Evolutionary conservation across 1,139 yeast species (phyloP), one percentile per base, ranked within the genome.

Genomic region (Geotrichum bryndzae): DNA sequence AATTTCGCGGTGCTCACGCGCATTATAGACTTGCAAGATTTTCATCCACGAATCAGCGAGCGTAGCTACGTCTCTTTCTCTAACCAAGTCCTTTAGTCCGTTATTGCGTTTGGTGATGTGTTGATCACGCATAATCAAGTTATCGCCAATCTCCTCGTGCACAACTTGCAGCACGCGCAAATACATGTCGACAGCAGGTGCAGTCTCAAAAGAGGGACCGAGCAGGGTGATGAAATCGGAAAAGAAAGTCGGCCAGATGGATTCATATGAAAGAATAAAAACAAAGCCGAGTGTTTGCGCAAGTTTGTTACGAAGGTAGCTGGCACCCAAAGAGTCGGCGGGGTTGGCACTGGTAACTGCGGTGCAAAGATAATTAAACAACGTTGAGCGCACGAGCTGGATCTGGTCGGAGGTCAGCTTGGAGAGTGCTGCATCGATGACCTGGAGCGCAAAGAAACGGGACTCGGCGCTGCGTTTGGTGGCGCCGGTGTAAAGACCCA

Each of bases 71-170:
- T 91, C 97, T 60, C 83, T 81, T 11, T 80, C 79, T 71, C 99
- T 82, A 68, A 95, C 86, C 50, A 84, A 80, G 74, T 94, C 99
- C 72, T 95, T 95, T 65, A 94, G 78, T 53, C 78, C 72, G 67
- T 82, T 87, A 71, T 88, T 89, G 68, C 91, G 82, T 61, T 86
- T 87, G 57, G 84, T 84, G 41, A 79, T 73, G 66, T 84, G 84
- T 11, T 70, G 68, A 18, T 87, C 83, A 67, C 96, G 82, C 38
- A 85, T 77, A 66, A 91, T 87, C 68, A 91, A 82, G 70, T 88
- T 94, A 73, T 94, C 99, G 38, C 96, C 99, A 67, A 94, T 90
- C 74, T 92, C 97, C 56, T 86, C 86, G 72, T 95, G 97, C 64
- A 94, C 84, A 31, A 88, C 83, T 56, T 86, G 76, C 63, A 91